These are phyloP conservation scores for Pythium guiyangense DNA, from an alignment of 352 stramenopile species.

Conservation along the genomic window DNA sequence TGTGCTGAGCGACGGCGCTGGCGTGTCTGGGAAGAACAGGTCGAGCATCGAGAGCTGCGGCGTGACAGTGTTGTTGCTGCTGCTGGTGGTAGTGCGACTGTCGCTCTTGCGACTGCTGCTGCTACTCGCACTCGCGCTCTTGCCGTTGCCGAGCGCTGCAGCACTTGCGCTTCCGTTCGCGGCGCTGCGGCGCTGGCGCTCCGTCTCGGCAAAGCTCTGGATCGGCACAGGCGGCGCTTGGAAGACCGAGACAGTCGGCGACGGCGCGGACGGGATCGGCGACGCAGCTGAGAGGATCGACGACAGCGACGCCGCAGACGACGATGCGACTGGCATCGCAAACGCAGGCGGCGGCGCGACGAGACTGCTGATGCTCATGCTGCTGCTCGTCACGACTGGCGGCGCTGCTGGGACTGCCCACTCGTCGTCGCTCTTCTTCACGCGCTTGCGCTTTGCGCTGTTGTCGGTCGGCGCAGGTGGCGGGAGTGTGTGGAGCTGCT, in stretches of 20 bases:
- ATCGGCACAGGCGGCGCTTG: constrained; percentile 46
- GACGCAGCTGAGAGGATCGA: constrained; percentile 16
- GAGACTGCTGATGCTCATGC: constrained; percentile 18
- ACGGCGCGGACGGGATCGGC: constrained; percentile 7
- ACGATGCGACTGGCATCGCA: constrained; percentile 6
- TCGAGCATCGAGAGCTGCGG: constrained; percentile 46
- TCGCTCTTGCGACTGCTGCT: constrained; percentile 3
- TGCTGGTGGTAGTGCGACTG: constrained; percentile 2
- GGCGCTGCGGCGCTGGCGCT: constrained; percentile 15
- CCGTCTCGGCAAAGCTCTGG: constrained; percentile 60
- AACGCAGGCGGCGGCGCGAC: constrained; percentile 7
- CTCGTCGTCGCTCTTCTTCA: constrained; percentile 36
- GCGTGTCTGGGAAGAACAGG: constrained; percentile 44
- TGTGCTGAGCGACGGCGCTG: neutral
- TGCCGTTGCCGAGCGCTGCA: neutral
- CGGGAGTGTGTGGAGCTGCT: neutral
- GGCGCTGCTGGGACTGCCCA: neutral
- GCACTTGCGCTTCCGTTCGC: neutral
- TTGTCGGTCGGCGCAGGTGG: neutral
- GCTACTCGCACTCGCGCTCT: neutral
- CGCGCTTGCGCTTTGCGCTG: constrained; percentile 41
- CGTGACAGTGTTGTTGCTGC: neutral
- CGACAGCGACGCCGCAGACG: constrained; percentile 10
- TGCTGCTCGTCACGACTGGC: neutral
- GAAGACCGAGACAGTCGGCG: constrained; percentile 36